These are phyloP conservation scores for Leishmania lainsoni DNA, from an alignment of 208 protist genomes.

Conservation along the genomic window DNA sequence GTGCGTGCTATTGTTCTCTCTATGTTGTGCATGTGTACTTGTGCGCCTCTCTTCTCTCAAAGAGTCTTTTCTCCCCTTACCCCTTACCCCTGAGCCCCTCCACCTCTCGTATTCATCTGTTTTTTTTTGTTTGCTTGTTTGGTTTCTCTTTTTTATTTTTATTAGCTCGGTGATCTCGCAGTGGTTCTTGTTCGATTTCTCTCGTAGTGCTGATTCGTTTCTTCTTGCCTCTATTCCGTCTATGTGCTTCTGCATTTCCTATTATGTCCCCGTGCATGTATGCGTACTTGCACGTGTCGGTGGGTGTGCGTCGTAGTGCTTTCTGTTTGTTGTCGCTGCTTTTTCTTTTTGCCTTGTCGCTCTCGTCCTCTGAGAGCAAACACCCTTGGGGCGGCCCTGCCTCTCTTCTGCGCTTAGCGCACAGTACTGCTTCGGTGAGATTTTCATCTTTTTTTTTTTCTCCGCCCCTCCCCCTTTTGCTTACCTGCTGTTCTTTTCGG, in stretches of 20 bases:
- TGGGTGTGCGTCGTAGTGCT: too few relatives aligned
- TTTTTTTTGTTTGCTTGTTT: not conserved
- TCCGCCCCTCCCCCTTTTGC: not conserved
- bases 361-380: not conserved
- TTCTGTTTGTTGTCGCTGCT: too few relatives aligned
- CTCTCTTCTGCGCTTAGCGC: not conserved
- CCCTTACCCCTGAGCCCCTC: not conserved
- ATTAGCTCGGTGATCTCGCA: not conserved
- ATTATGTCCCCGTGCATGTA: too few relatives aligned
- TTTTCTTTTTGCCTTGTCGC: not conserved
- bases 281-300: not conserved
- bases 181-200: not conserved
- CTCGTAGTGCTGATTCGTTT: not conserved
- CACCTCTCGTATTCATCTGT: not conserved
- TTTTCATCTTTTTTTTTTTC: not conserved
- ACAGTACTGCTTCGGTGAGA: not conserved
- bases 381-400: not conserved
- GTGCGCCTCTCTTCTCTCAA: not conserved
- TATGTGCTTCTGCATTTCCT: not conserved
- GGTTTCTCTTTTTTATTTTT: not conserved
- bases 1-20: not conserved
- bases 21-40: not conserved
- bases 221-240: constrained; percentile 1
- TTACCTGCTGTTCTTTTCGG: not conserved
- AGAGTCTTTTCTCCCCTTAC: not conserved